Evolutionary conservation across 2,329 filamentous ascomycete species (phyloP).

Genomic region (Ophiostoma australiae): DNA sequence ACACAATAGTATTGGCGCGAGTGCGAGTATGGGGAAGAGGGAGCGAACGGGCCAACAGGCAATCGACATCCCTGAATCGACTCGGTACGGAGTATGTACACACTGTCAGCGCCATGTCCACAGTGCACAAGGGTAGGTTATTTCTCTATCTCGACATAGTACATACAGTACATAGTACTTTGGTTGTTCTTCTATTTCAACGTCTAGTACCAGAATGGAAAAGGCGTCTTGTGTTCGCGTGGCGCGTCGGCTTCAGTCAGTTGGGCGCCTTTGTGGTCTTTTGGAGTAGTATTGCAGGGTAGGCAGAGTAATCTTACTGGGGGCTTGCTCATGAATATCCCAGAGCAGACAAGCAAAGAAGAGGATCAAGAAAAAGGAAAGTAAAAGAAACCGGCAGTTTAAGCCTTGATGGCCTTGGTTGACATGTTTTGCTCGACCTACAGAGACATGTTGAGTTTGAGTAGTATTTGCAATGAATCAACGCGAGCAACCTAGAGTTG

Average conservation of each 20-base stretch:
- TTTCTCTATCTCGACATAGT: not conserved
- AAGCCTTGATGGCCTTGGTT: not conserved
- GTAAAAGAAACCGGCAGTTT: not conserved
- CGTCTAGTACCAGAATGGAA: not conserved
- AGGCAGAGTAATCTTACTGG: not conserved
- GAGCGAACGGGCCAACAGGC: slow-evolving; percentile 3
- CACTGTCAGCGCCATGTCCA: not conserved
- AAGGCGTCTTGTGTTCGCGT: not conserved
- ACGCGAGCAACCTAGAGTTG: too few relatives aligned
- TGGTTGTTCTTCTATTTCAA: not conserved
- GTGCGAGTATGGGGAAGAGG: slow-evolving; percentile 9
- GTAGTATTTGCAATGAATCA: too few relatives aligned
- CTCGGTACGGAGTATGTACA: not conserved
- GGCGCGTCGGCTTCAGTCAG: not conserved
- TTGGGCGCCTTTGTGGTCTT: not conserved
- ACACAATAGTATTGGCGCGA: not conserved
- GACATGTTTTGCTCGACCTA: too few relatives aligned
- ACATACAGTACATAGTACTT: not conserved
- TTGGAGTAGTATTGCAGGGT: not conserved
- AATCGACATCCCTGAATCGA: not conserved
- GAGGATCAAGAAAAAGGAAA: not conserved
- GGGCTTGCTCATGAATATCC: not conserved
- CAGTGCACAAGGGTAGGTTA: not conserved
- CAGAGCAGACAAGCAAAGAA: not conserved
- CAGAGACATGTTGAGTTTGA: too few relatives aligned